These are phyloP conservation scores for Rosa persica DNA, from an alignment of 306 rosid species.

Conservation along the genomic window DNA sequence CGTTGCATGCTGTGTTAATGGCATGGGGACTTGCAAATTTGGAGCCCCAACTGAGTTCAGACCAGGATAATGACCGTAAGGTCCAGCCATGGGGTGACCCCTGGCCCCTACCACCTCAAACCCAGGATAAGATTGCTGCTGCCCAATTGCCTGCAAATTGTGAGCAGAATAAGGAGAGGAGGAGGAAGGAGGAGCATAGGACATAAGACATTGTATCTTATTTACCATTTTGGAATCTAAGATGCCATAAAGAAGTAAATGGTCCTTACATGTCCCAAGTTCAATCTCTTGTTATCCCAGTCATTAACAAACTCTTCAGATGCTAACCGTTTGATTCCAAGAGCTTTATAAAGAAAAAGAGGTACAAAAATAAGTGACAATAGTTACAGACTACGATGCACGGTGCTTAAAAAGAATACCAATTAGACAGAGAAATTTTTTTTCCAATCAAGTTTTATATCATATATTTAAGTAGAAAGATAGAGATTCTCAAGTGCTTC, in stretches of 20 bases:
- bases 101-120: slow-evolving; percentile 51
- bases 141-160: slow-evolving; percentile 56
- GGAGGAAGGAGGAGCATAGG: slow-evolving; percentile 1
- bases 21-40: slow-evolving; percentile 50
- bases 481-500: neutral
- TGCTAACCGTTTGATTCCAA: slow-evolving; percentile 87
- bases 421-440: no score
- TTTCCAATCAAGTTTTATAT: neutral
- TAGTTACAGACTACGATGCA: neutral
- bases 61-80: slow-evolving; percentile 42
- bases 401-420: neutral
- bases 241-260: slow-evolving; percentile 15
- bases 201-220: neutral
- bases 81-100: slow-evolving; percentile 50
- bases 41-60: slow-evolving; percentile 43
- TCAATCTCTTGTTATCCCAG: slow-evolving; percentile 89
- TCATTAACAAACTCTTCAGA: slow-evolving; percentile 80
- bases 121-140: slow-evolving; percentile 44
- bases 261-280: slow-evolving; percentile 75
- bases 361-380: slow-evolving; percentile 9
- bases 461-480: neutral
- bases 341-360: slow-evolving; percentile 50
- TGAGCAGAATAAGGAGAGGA: slow-evolving; percentile 5
- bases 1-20: slow-evolving; percentile 57
- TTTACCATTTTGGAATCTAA: neutral